Evolutionary conservation across 2,329 filamentous ascomycete species (phyloP).

Genomic region (Aspergillus quadrilineatus): DNA sequence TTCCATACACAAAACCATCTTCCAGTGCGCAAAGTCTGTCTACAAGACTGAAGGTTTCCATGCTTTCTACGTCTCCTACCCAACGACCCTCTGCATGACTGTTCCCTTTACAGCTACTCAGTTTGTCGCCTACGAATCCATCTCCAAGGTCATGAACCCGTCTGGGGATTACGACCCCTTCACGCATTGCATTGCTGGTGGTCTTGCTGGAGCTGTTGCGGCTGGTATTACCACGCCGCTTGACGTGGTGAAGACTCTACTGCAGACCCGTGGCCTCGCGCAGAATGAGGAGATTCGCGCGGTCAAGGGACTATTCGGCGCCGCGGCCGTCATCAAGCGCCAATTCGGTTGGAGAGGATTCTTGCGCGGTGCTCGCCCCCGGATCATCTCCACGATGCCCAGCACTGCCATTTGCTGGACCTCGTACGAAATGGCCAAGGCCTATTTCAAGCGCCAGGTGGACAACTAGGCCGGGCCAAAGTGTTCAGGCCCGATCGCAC

Average conservation of each 20-base stretch:
- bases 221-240: slow-evolving; percentile 92
- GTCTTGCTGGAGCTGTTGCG: slow-evolving; percentile 87
- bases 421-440: slow-evolving; percentile 68
- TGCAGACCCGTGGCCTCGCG: slow-evolving; percentile 88
- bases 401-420: slow-evolving; percentile 98
- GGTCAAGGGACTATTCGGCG: slow-evolving; percentile 78
- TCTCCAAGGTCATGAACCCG: slow-evolving; percentile 91
- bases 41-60: slow-evolving; percentile 83
- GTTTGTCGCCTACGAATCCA: slow-evolving; percentile 95
- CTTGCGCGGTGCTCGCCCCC: slow-evolving; percentile 86
- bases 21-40: slow-evolving; percentile 82
- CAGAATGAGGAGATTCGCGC: slow-evolving; percentile 75
- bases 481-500: slow-evolving; percentile 16
- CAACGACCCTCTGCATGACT: slow-evolving; percentile 96
- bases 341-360: slow-evolving; percentile 85
- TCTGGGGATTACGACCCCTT: slow-evolving; percentile 76
- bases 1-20: slow-evolving; percentile 84
- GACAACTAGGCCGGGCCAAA: slow-evolving; percentile 21
- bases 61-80: slow-evolving; percentile 98
- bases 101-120: slow-evolving; percentile 96
- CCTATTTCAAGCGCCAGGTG: slow-evolving; percentile 58
- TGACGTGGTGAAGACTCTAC: slow-evolving; percentile 96
- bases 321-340: slow-evolving; percentile 75
- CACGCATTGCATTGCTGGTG: slow-evolving; percentile 90
- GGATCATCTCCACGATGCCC: slow-evolving; percentile 94